These are phyloP conservation scores for Hippophae rhamnoides DNA, from an alignment of 306 rosid genomes.

Conservation along the genomic window DNA sequence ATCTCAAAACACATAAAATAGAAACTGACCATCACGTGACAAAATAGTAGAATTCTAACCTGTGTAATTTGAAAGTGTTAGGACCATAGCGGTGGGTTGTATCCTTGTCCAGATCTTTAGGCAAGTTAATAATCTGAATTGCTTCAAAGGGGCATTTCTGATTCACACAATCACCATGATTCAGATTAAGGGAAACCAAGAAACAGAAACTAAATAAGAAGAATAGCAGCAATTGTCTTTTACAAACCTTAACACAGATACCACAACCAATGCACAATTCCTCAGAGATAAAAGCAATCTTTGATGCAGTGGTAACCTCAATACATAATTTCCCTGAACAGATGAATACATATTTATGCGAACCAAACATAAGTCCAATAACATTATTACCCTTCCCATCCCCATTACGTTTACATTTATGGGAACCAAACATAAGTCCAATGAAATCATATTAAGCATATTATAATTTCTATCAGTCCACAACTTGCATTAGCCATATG, in stretches of 20 bases:
- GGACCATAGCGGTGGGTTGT: constrained; percentile 95
- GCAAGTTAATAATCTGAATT: constrained; percentile 86
- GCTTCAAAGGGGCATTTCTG: constrained; percentile 99
- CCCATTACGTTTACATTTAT: no score
- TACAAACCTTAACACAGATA: constrained; percentile 80
- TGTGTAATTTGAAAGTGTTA: constrained; percentile 88
- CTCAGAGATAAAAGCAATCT: constrained; percentile 88
- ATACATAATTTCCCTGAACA: constrained; percentile 75
- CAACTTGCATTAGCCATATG: no score
- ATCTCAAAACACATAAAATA: constrained; percentile 15
- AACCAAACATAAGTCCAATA: no score
- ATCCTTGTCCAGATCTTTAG: constrained; percentile 80
- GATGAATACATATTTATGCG: not conserved
- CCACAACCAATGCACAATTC: constrained; percentile 98
- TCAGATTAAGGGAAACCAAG: constrained; percentile 8
- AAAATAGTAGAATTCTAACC: constrained; percentile 33
- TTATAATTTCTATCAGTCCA: no score
- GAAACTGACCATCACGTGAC: not conserved
- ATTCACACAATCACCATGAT: constrained; percentile 13
- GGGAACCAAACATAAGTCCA: no score
- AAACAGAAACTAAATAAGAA: not conserved
- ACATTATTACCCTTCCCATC: no score
- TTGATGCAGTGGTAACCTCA: constrained; percentile 72
- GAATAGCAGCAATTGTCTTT: not conserved
- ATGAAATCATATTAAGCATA: no score